Evolutionary conservation across 139 green algal species (phyloP), one percentile per base, ranked within the genome.

Genomic region (Chlamydomonas sp.): DNA sequence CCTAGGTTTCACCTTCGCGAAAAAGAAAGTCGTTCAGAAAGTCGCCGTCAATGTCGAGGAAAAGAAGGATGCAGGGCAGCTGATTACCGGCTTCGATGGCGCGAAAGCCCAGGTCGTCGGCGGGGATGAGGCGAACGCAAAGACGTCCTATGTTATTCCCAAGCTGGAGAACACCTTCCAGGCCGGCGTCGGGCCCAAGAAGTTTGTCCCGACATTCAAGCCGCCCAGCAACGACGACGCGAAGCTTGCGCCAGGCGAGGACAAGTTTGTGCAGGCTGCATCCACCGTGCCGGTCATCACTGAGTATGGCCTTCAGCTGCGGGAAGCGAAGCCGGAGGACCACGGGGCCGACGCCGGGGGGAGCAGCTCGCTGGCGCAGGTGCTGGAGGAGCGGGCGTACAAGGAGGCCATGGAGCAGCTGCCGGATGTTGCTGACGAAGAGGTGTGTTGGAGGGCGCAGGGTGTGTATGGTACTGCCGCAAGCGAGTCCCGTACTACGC

Each of bases 81-180:
- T 91, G 0, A 93, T 93, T n/a, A 87, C 83, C 4, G 91, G 83
- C n/a, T 84, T 93, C 6, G 88, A 87, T 15, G 88, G 83, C 76
- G 63, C 15, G 18, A 89, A 85, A 31, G 71, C 58, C 66, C 85
- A 85, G n/a, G 80, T 81, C 5, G 79, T 81, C 18, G 89, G 89
- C 76, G 63, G 79, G n/a, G 79, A 49, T 49, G 31, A 78, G 61
- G 72, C 61, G 16, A 49, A 77, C 7, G 68, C 12, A 9, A 92
- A 92, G 77, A 78, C 69, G 31, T n/a, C 81, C 20, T 88, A 85
- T 62, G 81, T 95, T 1, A 93, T 95, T 4, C 90, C 91, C 7
- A 90, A 83, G 15, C 60, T 93, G n/a, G 90, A 91, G 61, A 95
- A 95, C 89, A 95, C 91, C 2, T 94, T 91, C 77, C 84, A 91